Evolutionary conservation across 1,284 basidiomycete species (phyloP).

Genomic region (Sporisorium reilianum): DNA sequence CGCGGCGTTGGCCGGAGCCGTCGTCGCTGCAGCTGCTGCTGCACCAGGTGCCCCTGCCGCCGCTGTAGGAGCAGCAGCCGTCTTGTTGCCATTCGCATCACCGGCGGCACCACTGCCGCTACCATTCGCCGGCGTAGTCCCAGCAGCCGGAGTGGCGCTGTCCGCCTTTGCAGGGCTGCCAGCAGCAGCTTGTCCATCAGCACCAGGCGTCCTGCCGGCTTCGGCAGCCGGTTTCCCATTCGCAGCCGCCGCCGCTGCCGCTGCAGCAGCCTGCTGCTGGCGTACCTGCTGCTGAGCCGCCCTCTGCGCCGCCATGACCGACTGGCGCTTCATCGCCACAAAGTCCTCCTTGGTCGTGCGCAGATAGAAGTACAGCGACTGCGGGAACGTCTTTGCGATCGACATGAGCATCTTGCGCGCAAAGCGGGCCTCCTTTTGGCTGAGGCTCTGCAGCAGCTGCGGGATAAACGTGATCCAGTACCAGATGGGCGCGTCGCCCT

Average conservation of each 20-base stretch:
- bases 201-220: constrained; percentile 18
- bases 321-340: constrained; percentile 70
- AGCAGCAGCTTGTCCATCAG: constrained; percentile 25
- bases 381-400: constrained; percentile 92
- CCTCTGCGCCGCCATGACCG: constrained; percentile 56
- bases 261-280: constrained; percentile 65
- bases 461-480: constrained; percentile 99
- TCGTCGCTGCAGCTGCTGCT: neutral
- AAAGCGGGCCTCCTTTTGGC: constrained; percentile 91
- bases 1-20: constrained; percentile 35
- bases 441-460: constrained; percentile 90
- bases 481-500: constrained; percentile 96
- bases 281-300: constrained; percentile 70
- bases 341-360: constrained; percentile 91
- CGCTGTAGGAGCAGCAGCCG: constrained; percentile 8
- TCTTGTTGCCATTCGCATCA: constrained; percentile 9
- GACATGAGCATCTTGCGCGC: constrained; percentile 89
- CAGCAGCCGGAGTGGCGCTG: constrained; percentile 16
- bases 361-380: constrained; percentile 94
- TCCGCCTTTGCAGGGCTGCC: constrained; percentile 35
- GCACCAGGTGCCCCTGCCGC: constrained; percentile 8
- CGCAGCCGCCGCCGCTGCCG: constrained; percentile 23
- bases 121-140: constrained; percentile 13
- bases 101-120: neutral
- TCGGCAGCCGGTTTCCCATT: constrained; percentile 30